These are phyloP conservation scores for Cladosporium sp. DNA, from an alignment of 2,329 filamentous ascomycete genomes.

Conservation along the genomic window DNA sequence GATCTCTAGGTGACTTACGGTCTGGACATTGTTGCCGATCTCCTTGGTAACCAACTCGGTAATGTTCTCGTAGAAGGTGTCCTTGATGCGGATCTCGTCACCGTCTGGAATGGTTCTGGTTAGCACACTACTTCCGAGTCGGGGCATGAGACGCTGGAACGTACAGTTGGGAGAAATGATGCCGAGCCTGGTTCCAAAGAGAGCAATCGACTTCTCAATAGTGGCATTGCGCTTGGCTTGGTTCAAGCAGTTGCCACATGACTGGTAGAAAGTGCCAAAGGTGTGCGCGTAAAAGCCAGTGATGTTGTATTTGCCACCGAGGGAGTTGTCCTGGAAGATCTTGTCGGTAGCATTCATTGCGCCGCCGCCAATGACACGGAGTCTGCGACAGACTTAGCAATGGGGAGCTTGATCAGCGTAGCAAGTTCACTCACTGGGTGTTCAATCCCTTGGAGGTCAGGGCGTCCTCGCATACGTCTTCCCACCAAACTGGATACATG, in stretches of 20 bases:
- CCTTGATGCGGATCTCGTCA: conserved; percentile 5
- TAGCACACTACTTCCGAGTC: too few relatives aligned
- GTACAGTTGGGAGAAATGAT: conserved; percentile 6
- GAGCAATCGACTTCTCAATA: conserved; percentile 28
- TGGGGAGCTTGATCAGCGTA: not conserved
- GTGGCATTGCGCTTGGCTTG: conserved; percentile 38
- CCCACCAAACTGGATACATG: conserved; percentile 38
- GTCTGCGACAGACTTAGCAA: conserved; percentile 5
- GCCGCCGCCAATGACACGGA: conserved; percentile 24
- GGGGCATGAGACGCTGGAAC: not conserved
- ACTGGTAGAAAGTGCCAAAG: conserved; percentile 46
- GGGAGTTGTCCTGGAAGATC: conserved; percentile 37
- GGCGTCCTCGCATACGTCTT: conserved; percentile 40
- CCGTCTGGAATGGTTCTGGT: not conserved
- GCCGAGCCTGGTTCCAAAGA: not conserved
- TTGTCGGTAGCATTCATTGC: conserved; percentile 34
- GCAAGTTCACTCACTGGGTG: not conserved
- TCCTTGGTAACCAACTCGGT: conserved; percentile 5
- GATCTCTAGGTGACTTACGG: not conserved
- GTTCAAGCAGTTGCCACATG: conserved; percentile 44
- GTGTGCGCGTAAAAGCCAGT: conserved; percentile 37
- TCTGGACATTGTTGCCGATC: conserved; percentile 5
- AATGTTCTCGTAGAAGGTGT: conserved; percentile 5
- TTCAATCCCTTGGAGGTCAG: conserved; percentile 18
- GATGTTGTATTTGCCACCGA: conserved; percentile 34